These are phyloP conservation scores for Pichia sp. DNA, from an alignment of 1,139 yeast genomes.

Conservation along the genomic window DNA sequence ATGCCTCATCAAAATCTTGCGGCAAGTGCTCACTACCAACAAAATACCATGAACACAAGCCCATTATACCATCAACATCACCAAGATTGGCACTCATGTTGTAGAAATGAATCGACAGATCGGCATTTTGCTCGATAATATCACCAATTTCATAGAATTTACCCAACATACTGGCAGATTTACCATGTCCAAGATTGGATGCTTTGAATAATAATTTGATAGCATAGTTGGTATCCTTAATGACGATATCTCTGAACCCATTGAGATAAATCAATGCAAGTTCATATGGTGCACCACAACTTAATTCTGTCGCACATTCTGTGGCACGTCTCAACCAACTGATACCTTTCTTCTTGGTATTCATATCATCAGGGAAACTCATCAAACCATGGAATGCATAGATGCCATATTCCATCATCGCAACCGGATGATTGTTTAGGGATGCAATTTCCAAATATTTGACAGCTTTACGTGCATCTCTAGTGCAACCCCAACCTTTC, in stretches of 20 bases:
- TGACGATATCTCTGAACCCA: slow-evolving; percentile 86
- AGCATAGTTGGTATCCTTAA: slow-evolving; percentile 82
- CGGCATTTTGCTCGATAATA: slow-evolving; percentile 77
- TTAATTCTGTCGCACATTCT: slow-evolving; percentile 78
- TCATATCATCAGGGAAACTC: slow-evolving; percentile 71
- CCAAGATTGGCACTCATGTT: slow-evolving; percentile 90
- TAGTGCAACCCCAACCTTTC: slow-evolving; percentile 89
- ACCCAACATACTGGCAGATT: slow-evolving; percentile 79
- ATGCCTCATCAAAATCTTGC: slow-evolving; percentile 82
- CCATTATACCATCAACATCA: slow-evolving; percentile 86
- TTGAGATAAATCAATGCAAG: slow-evolving; percentile 79
- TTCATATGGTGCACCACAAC: slow-evolving; percentile 93
- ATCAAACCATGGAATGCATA: slow-evolving; percentile 81
- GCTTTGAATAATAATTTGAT: slow-evolving; percentile 85
- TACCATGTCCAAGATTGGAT: slow-evolving; percentile 83
- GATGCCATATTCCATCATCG: slow-evolving; percentile 89
- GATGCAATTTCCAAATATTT: slow-evolving; percentile 89
- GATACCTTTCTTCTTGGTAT: slow-evolving; percentile 81
- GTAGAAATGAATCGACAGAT: slow-evolving; percentile 87
- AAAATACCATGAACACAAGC: slow-evolving; percentile 95
- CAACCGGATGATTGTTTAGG: slow-evolving; percentile 88
- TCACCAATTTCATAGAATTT: slow-evolving; percentile 82
- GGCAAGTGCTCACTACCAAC: slow-evolving; percentile 83
- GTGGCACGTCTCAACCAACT: slow-evolving; percentile 92
- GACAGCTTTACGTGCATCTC: slow-evolving; percentile 84